These are phyloP conservation scores for Ceratorhiza oryzae-sativae DNA, from an alignment of 1,284 basidiomycete species.

Conservation along the genomic window DNA sequence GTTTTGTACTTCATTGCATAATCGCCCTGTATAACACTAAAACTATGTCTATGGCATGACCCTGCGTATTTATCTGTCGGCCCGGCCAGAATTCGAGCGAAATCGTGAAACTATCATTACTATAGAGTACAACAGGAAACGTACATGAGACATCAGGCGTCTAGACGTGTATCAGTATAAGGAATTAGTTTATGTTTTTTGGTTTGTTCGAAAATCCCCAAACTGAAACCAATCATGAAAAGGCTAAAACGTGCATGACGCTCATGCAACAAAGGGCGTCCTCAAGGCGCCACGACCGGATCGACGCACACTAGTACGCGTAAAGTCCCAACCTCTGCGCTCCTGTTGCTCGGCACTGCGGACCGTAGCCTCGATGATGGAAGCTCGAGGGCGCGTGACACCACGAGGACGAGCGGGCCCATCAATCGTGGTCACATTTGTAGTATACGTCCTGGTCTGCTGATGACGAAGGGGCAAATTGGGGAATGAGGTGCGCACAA, in stretches of 20 bases:
- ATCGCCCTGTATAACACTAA: neutral
- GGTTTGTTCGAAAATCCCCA: slow-evolving; percentile 1
- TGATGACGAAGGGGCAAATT: neutral
- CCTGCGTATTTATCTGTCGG: neutral
- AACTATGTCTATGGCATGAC: neutral
- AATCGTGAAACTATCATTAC: neutral
- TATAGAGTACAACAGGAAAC: slow-evolving; percentile 23
- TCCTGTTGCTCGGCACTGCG: slow-evolving; percentile 39
- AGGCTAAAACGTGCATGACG: neutral
- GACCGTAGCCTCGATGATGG: slow-evolving; percentile 30
- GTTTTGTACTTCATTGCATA: slow-evolving; percentile 7
- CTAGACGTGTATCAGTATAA: slow-evolving; percentile 14
- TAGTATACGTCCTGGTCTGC: slow-evolving; percentile 13
- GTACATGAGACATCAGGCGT: neutral
- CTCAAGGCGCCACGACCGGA: slow-evolving; percentile 26
- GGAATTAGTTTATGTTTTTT: slow-evolving; percentile 11
- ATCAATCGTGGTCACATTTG: slow-evolving; percentile 30
- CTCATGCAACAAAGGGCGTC: slow-evolving; percentile 22
- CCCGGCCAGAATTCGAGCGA: neutral
- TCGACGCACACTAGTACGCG: slow-evolving; percentile 15
- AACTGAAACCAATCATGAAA: slow-evolving; percentile 5
- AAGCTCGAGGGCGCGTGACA: slow-evolving; percentile 6
- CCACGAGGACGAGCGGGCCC: slow-evolving; percentile 29
- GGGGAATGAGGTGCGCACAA: slow-evolving; percentile 56
- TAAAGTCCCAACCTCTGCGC: slow-evolving; percentile 38